Conservation (phyloP, 805 yeast genomes). For the Tetrapisispora pingtungensis region DNA sequence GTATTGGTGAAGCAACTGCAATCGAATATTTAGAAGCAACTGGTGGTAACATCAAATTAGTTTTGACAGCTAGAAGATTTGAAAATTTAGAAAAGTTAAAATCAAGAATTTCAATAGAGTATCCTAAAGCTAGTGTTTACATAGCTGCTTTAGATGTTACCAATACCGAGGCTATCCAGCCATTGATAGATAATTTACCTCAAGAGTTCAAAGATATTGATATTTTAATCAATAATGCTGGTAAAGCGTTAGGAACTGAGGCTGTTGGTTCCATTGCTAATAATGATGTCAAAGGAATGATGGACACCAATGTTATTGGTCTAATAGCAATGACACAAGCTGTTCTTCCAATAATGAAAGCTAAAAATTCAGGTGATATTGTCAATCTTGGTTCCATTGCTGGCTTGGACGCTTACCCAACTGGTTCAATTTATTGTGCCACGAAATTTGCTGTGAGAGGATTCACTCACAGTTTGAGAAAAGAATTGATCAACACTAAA, state of each 20-base stretch:
- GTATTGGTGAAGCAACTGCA: conserved; percentile 92
- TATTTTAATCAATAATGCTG: conserved; percentile 63
- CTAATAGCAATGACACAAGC: conserved; percentile 76
- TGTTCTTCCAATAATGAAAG: conserved; percentile 59
- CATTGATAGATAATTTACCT: conserved; percentile 47
- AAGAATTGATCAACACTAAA: conserved; percentile 61
- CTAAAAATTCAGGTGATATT: conserved; percentile 61
- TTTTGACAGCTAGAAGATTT: conserved; percentile 70
- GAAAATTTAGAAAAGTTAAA: conserved; percentile 47
- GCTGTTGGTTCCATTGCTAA: conserved; percentile 56
- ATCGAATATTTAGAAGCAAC: conserved; percentile 70
- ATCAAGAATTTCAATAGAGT: conserved; percentile 36
- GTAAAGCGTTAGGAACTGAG: conserved; percentile 72
- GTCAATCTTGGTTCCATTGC: conserved; percentile 71
- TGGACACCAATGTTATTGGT: conserved; percentile 81
- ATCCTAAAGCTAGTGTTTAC: conserved; percentile 38
- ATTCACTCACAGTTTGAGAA: conserved; percentile 61
- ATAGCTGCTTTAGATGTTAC: conserved; percentile 49
- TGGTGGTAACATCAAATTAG: conserved; percentile 56
- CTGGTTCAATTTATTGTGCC: conserved; percentile 71
- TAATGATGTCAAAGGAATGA: conserved; percentile 65
- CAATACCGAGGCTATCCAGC: conserved; percentile 38
- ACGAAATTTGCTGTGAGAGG: conserved; percentile 65
- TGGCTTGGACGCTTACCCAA: conserved; percentile 70
- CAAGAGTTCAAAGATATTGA: conserved; percentile 53